These are phyloP conservation scores for Protea cynaroides DNA, from an alignment of 164 flowering plant genomes.

Conservation along the genomic window DNA sequence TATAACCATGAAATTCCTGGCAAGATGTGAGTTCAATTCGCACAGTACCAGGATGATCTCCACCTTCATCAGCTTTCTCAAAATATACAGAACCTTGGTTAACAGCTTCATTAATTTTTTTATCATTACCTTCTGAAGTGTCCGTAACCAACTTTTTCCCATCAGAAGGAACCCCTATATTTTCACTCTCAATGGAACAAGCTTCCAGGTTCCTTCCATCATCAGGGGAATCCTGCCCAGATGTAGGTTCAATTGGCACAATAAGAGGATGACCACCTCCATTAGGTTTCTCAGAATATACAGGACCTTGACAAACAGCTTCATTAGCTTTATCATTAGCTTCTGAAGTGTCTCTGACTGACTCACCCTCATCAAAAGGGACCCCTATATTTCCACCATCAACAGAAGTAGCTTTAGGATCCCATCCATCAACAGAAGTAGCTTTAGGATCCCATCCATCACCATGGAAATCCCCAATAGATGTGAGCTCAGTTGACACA, in stretches of 20 bases:
- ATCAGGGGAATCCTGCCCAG: no score
- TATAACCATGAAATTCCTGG: no score
- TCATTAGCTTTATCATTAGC: neutral
- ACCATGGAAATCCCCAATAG: neutral
- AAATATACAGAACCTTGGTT: no score
- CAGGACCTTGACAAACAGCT: no score
- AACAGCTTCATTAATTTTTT: neutral
- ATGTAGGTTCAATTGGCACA: neutral
- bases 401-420: neutral
- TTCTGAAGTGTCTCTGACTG: conserved; percentile 5
- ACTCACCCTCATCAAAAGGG: neutral
- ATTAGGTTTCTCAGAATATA: neutral
- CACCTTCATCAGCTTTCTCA: no score
- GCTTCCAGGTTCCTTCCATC: no score
- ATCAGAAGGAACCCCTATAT: neutral
- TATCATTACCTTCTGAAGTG: conserved; percentile 5
- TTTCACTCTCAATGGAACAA: no score
- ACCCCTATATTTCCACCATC: conserved; percentile 6
- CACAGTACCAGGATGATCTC: no score
- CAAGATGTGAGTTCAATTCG: no score
- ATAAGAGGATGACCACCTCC: neutral
- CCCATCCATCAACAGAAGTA: neutral
- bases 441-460: neutral
- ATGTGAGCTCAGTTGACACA: neutral
- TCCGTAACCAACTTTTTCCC: conserved; percentile 6